Evolutionary conservation across 257 asterid genomes (phyloP), one percentile per base, ranked within the genome.

Genomic region (Plantago ovata): DNA sequence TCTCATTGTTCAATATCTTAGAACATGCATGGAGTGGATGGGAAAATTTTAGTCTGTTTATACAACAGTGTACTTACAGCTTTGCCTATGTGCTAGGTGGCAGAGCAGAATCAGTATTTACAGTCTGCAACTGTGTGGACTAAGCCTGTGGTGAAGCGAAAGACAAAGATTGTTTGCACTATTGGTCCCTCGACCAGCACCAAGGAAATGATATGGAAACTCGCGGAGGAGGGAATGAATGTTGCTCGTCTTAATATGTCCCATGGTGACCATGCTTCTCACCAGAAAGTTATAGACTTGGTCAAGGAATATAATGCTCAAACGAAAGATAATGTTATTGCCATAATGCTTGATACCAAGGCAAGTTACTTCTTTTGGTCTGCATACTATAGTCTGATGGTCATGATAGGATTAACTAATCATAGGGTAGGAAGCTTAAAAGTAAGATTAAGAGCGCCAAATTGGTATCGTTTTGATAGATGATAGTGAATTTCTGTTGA

Each of bases 211-310:
- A 84, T 87, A 66, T 84, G 94, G 96, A 85, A 85, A 76, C 66
- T 87, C 69, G 93, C 94, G 23, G 94, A 85, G 70, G 96, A 89
- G 53, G 95, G 96, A 60, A 87, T 87, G 95, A 87, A 85, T 69
- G 96, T 85, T 64, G 95, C 96, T 38, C 89, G 95, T 51, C 65
- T 87, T 43, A 87, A 87, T 67, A 84, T 87, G 94, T 87, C 96
- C 49, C 96, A 84, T 21, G 96, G 94, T 65, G 94, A 84, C 72
- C 96, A 87, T 63, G 79, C 95, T n/a, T 87, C 94, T 22, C 96
- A 87, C 69, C 95, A 85, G 61, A 84, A 85, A 69, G 92, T 84
- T 53, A 82, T 87, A 66, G 94, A 84, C 76, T 69, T 84, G 82
- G 94, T 87, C 54, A 84, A 78, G 71, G 92, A 82, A 65, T 87